These are phyloP conservation scores for Graphiopsis chlorocephala DNA, from an alignment of 2,329 filamentous ascomycete species.

Conservation along the genomic window DNA sequence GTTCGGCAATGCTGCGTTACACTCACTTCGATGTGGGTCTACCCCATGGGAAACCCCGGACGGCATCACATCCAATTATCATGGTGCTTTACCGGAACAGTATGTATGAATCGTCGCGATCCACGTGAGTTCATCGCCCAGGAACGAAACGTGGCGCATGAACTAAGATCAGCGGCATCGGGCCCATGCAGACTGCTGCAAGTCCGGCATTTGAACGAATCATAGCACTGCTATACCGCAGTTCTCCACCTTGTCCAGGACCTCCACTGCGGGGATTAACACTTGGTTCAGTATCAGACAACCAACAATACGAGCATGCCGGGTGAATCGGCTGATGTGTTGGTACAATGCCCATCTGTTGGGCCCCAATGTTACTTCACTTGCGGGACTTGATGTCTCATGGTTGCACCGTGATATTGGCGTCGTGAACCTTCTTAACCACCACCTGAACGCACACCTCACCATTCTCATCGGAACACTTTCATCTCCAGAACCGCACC, in stretches of 20 bases:
- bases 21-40: not conserved
- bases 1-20: not conserved
- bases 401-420: not conserved
- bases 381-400: not conserved
- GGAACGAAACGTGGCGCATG: not conserved
- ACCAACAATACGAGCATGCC: not conserved
- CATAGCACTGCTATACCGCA: not conserved
- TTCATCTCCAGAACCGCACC: too few relatives aligned
- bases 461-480: not conserved
- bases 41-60: conserved; percentile 3
- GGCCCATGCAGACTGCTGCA: not conserved
- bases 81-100: not conserved
- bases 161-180: not conserved
- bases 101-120: not conserved
- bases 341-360: not conserved
- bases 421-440: not conserved
- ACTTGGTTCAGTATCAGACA: not conserved
- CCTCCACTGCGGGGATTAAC: not conserved
- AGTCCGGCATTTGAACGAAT: not conserved
- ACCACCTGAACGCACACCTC: not conserved
- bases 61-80: not conserved
- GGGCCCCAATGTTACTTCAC: not conserved
- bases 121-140: not conserved
- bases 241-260: not conserved
- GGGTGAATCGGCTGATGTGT: not conserved